Evolutionary conservation across 768 basidiomycete species (phyloP), one percentile per base, ranked within the genome.

Genomic region (Lentinula raphanica): DNA sequence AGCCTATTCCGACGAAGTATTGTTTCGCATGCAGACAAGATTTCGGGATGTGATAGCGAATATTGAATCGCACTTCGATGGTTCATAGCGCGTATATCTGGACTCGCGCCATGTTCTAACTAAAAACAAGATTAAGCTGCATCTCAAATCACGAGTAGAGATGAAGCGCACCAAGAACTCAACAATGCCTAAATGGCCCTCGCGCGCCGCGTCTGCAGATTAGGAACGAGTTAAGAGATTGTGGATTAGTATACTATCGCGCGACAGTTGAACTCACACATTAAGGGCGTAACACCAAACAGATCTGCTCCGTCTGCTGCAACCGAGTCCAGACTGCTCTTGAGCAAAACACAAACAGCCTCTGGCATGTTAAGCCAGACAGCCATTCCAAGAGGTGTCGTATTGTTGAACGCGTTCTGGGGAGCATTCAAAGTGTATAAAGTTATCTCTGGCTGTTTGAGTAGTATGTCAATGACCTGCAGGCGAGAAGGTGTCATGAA

Each of bases 331-430:
- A 74, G 69, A 63, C 85, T 86, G 28, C 74, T 79, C 46, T 88
- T 82, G 27, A 92, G 77, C n/a, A 92, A 72, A 40, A 84, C 64
- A 56, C 74, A 74, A n/a, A 92, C 86, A 25, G 75, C 78, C 15
- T 79, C 71, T 11, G 81, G 79, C 68, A 81, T 72, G 63, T 90
- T 85, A 19, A 91, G 76, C 88, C 88, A 92, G 1, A 88, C 84
- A 6, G 89, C 87, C 76, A 90, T 83, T 3, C 87, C 85, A 15
- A 92, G 79, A 11, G 89, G 88, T 1, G 88, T 87, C 6, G 89
- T 87, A 32, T 88, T 88, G 54, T 82, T 83, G 75, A 87, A 83
- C 1, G 82, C 80, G 59, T 75, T 73, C 54, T 87, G 86, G 0
- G 89, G 85, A 17, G 85, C 83, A 67, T 92, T 92, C 42, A 92